Evolutionary conservation across 306 rosid species (phyloP), one percentile per base, ranked within the genome.

Genomic region (Mimosa bimucronata): DNA sequence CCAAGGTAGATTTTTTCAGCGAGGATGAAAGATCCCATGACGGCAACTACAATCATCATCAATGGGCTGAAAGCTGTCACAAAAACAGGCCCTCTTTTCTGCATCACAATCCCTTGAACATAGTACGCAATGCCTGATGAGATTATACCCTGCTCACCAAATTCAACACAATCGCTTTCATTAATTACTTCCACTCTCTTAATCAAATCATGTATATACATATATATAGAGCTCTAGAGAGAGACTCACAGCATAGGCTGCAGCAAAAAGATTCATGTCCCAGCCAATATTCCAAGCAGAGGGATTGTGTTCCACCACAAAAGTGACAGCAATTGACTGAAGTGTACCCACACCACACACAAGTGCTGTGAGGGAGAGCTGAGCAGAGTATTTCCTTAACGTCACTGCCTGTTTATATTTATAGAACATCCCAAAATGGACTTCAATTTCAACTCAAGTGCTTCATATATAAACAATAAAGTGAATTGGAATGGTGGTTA

Each of bases 21-120:
- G 2, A 95, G 94, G 74, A 95, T 88, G 86, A 95, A 89, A 61
- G 98, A 86, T 3, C 96, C 99, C 90, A 95, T 91, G 34, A 88
- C 73, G 3, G 98, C 99, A 1, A 94, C 97, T 37, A 95, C 90
- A 83, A 95, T 91, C 98, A 93, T 93, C 93, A 92, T 93, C 73
- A 95, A 80, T 71, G 99, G 99, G 80, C 98, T 93, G 67, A 95
- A 95, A 75, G 99, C 95, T 2, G 99, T 95, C 5, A 84, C 98
- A 23, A 95, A 95, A 71, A 95, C 99, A 2, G 98, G 99, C 11
- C 99, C 99, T 84, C 89, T 89, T 76, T 90, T 90, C 83, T 88
- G 83, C 93, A 89, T 93, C 9, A 95, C 95, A 38, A 90, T 71
- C 41, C 99, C 99, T 91, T 95, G 99, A 77, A 93, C 99, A 83